Evolutionary conservation across 208 protist species (phyloP).

Genomic region (Acanthamoeba polyphaga): DNA sequence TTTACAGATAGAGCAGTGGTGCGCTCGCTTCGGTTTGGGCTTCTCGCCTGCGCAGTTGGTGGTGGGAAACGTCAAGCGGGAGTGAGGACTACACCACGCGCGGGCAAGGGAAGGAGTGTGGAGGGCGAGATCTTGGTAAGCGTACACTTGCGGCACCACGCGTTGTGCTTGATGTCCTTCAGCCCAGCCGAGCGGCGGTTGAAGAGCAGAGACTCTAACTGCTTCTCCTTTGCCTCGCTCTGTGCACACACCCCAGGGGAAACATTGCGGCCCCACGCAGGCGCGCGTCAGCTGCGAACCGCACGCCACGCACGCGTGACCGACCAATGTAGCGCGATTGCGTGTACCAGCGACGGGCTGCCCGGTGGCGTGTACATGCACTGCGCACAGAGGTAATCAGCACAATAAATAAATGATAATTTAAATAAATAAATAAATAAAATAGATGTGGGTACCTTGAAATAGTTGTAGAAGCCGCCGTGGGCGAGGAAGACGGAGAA

Average conservation of each 20-base stretch:
- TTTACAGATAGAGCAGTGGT: slow-evolving; percentile 1
- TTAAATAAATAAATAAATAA: slow-evolving; percentile 21
- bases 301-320: too few species aligned
- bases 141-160: background rate
- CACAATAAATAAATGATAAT: background rate
- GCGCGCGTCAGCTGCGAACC: too few species aligned
- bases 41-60: background rate
- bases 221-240: background rate
- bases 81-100: too few species aligned
- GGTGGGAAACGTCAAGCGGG: background rate
- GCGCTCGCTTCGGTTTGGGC: background rate
- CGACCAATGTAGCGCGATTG: too few species aligned
- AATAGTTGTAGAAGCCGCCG: slow-evolving; percentile 7
- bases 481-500: background rate
- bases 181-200: background rate
- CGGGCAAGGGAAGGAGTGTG: background rate
- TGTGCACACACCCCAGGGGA: too few species aligned
- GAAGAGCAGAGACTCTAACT: background rate
- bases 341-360: background rate
- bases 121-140: background rate
- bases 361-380: background rate
- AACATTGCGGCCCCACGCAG: too few species aligned
- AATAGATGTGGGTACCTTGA: too few species aligned
- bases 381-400: background rate
- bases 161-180: slow-evolving; percentile 2